These are phyloP conservation scores for Pittosporum tobira DNA, from an alignment of 129 eudicot species.

Conservation along the genomic window DNA sequence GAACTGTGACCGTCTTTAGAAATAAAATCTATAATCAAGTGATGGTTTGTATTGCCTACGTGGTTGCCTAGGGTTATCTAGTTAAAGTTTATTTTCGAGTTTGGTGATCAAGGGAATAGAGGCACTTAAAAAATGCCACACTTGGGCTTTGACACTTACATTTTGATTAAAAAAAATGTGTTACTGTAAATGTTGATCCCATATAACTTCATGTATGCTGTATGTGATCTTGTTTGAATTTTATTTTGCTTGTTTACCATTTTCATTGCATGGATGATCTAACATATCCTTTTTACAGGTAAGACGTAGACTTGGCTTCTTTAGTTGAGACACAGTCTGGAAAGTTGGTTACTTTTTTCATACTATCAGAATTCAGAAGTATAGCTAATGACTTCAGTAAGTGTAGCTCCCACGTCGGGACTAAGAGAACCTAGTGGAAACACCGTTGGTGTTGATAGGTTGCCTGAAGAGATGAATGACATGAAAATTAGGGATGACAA, in stretches of 20 bases:
- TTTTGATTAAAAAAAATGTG: background rate
- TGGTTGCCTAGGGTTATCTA: too few species aligned
- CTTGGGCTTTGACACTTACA: too few species aligned
- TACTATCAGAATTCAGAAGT: background rate
- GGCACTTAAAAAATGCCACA: too few species aligned
- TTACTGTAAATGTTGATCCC: background rate
- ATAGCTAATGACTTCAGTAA: slow-evolving; percentile 47
- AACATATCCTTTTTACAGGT: background rate
- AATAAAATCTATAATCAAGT: too few species aligned
- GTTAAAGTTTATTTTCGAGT: too few species aligned
- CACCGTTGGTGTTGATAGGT: slow-evolving; percentile 39
- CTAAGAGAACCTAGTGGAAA: slow-evolving; percentile 49
- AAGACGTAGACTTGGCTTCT: background rate
- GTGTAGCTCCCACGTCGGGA: slow-evolving; percentile 47
- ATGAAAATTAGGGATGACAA: slow-evolving; percentile 85
- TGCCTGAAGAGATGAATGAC: slow-evolving; percentile 79
- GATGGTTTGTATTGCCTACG: too few species aligned
- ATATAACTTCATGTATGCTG: background rate
- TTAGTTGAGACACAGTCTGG: background rate
- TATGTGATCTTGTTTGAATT: background rate
- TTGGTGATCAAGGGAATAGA: too few species aligned
- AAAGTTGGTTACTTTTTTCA: background rate
- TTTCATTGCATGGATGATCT: background rate
- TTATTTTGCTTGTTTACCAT: background rate
- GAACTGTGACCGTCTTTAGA: too few species aligned